Conservation (phyloP, 192 early-diverging fungal genomes). For the Coemansia sp. region DNA sequence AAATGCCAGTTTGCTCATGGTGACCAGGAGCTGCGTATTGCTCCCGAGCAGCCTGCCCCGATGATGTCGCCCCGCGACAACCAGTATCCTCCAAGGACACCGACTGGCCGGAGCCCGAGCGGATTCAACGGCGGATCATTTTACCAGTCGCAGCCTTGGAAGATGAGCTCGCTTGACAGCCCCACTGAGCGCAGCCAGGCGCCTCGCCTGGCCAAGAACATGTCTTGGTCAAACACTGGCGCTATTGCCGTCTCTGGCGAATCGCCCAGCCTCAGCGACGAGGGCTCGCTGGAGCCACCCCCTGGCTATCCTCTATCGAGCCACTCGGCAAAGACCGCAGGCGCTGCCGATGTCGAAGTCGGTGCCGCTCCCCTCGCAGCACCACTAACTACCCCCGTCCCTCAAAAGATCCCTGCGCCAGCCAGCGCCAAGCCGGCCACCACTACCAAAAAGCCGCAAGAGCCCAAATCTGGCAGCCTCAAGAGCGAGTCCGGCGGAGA, state of each 20-base stretch:
- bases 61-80: conserved; percentile 22
- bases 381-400: conserved; percentile 33
- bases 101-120: conserved; percentile 7
- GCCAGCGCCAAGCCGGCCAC: conserved; percentile 11
- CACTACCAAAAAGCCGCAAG: conserved; percentile 18
- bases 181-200: conserved; percentile 25
- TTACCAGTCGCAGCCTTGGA: conserved; percentile 16
- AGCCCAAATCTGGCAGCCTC: conserved; percentile 11
- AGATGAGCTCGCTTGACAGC: conserved; percentile 13
- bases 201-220: conserved; percentile 25
- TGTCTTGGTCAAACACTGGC: conserved; percentile 39
- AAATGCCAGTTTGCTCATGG: conserved; percentile 82
- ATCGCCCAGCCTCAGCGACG: conserved; percentile 34
- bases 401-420: conserved; percentile 37
- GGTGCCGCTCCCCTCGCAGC: conserved; percentile 27
- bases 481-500: conserved; percentile 20
- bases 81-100: conserved; percentile 14
- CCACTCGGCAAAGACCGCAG: conserved; percentile 10
- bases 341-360: conserved; percentile 8
- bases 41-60: conserved; percentile 29
- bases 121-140: conserved; percentile 11
- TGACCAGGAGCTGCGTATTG: conserved; percentile 46
- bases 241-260: conserved; percentile 8
- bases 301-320: conserved; percentile 1
- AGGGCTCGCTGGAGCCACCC: conserved; percentile 23